These are phyloP conservation scores for Ploettnerulaceae sp. DNA, from an alignment of 2,329 filamentous ascomycete genomes.

Conservation along the genomic window DNA sequence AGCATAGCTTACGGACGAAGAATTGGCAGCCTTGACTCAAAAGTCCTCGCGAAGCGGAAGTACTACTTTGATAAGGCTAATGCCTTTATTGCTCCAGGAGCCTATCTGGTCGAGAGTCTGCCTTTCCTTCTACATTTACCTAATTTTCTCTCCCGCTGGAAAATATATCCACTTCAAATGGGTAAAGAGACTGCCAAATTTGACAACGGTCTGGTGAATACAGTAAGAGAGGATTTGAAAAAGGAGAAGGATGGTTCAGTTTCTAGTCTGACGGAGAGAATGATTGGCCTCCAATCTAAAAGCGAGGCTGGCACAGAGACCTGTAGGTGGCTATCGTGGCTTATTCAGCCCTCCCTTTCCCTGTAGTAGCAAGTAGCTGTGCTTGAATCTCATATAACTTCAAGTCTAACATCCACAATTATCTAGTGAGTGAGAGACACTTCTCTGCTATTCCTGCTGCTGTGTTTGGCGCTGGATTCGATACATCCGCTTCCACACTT, in stretches of 20 bases:
- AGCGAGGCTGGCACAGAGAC: slow-evolving; percentile 2
- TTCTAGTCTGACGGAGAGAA: slow-evolving; percentile 2
- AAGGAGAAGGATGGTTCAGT: neutral
- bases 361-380: no score
- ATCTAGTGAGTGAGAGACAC: neutral
- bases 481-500: slow-evolving; percentile 29
- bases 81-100: neutral
- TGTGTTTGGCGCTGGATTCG: slow-evolving; percentile 32
- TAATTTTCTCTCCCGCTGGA: slow-evolving; percentile 6
- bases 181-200: neutral
- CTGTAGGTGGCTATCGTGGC: no score
- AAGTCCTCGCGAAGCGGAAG: neutral
- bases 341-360: no score
- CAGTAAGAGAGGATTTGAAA: slow-evolving; percentile 3
- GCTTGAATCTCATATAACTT: no score
- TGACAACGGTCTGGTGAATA: neutral
- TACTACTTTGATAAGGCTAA: neutral
- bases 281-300: neutral
- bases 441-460: slow-evolving; percentile 1
- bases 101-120: slow-evolving; percentile 6
- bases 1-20: slow-evolving; percentile 6
- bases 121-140: slow-evolving; percentile 3
- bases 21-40: slow-evolving; percentile 3
- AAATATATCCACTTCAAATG: neutral
- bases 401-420: neutral